Evolutionary conservation across 2,329 filamentous ascomycete genomes (phyloP).

Genomic region (Hypoxylon sp.): DNA sequence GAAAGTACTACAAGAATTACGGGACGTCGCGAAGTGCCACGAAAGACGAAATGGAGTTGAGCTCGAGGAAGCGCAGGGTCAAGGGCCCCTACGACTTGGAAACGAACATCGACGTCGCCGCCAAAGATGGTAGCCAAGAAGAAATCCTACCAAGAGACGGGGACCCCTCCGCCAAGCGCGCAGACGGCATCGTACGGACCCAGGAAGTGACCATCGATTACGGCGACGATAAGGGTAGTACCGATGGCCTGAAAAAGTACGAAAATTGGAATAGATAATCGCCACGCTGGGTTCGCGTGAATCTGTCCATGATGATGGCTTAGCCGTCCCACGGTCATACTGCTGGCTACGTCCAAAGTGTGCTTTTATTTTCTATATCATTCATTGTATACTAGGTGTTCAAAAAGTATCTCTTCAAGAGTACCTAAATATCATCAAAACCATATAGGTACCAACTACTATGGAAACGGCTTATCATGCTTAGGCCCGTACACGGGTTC

Average conservation of each 20-base stretch:
- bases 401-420: not conserved
- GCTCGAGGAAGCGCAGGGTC: conserved; percentile 9
- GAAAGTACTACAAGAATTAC: conserved; percentile 13
- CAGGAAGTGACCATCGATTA: conserved; percentile 14
- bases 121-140: conserved; percentile 14
- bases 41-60: conserved; percentile 9
- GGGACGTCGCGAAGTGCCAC: conserved; percentile 11
- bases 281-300: conserved; percentile 8
- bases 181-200: conserved; percentile 18
- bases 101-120: conserved; percentile 10
- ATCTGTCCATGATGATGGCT: not conserved
- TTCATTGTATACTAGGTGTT: conserved; percentile 13
- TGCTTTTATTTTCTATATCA: not conserved
- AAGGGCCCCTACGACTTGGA: conserved; percentile 21
- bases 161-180: not conserved
- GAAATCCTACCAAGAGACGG: conserved; percentile 9
- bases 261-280: conserved; percentile 20
- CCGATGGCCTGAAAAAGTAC: not conserved
- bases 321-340: not conserved
- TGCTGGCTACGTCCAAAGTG: not conserved
- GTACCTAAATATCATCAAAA: conserved; percentile 1
- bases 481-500: not conserved
- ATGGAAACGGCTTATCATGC: conserved; percentile 1
- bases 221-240: conserved; percentile 4
- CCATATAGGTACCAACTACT: conserved; percentile 1